These are phyloP conservation scores for Diaporthe sp. DNA, from an alignment of 2,329 filamentous ascomycete genomes.

Conservation along the genomic window DNA sequence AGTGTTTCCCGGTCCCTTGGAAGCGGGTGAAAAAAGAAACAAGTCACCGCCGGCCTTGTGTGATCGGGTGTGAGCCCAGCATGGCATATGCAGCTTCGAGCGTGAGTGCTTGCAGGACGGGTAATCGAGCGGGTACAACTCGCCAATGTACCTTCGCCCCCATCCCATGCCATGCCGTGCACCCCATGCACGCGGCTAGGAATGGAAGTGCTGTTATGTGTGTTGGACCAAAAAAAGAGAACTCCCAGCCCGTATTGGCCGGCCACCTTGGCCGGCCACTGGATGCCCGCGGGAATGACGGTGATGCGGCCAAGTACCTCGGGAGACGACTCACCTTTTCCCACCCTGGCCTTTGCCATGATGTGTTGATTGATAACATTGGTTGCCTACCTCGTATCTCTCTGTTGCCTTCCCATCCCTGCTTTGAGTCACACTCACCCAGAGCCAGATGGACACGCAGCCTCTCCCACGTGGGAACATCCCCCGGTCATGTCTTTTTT, in stretches of 20 bases:
- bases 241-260: slow-evolving; percentile 11
- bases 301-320: slow-evolving; percentile 3
- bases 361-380: neutral
- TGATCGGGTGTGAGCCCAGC: slow-evolving; percentile 15
- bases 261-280: slow-evolving; percentile 13
- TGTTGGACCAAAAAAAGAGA: slow-evolving; percentile 20
- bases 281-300: slow-evolving; percentile 22
- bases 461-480: slow-evolving; percentile 18
- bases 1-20: slow-evolving; percentile 26
- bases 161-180: slow-evolving; percentile 16
- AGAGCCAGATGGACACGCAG: slow-evolving; percentile 22
- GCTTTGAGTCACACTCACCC: neutral
- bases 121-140: slow-evolving; percentile 8
- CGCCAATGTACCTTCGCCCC: slow-evolving; percentile 28
- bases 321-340: neutral
- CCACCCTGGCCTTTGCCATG: slow-evolving; percentile 1
- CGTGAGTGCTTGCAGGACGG: slow-evolving; percentile 25
- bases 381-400: slow-evolving; percentile 30
- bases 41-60: slow-evolving; percentile 16
- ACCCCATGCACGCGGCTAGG: slow-evolving; percentile 23
- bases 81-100: slow-evolving; percentile 13
- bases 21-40: slow-evolving; percentile 16
- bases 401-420: slow-evolving; percentile 24
- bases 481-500: neutral
- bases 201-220: slow-evolving; percentile 26